Conservation (phyloP, 192 early-diverging fungal species). For the Rhizoclosmatium sp. region DNA sequence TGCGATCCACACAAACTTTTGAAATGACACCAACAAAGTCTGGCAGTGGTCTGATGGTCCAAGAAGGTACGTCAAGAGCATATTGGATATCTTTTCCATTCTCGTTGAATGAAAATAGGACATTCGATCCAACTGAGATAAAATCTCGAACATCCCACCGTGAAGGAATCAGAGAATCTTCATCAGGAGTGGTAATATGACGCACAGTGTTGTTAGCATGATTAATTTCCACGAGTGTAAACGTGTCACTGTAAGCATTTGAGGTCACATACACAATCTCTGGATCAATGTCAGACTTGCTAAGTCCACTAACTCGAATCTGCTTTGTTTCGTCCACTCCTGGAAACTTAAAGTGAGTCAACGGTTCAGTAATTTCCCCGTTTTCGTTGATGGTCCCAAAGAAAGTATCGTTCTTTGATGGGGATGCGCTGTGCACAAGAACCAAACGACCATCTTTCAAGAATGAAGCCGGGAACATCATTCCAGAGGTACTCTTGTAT, state of each 20-base stretch:
- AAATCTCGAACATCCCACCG: background rate
- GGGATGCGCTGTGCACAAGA: background rate
- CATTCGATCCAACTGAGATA: background rate
- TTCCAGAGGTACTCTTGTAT: background rate
- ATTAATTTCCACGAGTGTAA: background rate
- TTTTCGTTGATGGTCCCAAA: background rate
- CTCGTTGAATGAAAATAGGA: conserved; percentile 5
- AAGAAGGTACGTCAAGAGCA: background rate
- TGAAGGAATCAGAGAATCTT: background rate
- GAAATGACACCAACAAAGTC: background rate
- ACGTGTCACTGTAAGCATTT: background rate
- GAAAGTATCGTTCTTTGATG: background rate
- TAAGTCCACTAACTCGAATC: background rate
- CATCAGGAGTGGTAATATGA: conserved; percentile 7
- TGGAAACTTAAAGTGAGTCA: background rate
- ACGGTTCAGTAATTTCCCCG: background rate
- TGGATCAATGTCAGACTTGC: background rate
- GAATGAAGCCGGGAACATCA: background rate
- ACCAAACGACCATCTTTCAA: background rate
- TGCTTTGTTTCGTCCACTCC: background rate
- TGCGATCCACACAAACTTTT: background rate
- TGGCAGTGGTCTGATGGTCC: background rate
- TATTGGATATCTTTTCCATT: background rate
- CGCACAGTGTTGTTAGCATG: background rate
- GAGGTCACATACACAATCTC: background rate